Percentiles rank a stretch among this genome's conserved stretches.
These are phyloP conservation scores for Avena atlantica DNA, from an alignment of 176 grass and related monocot genomes.

Conservation along the genomic window DNA sequence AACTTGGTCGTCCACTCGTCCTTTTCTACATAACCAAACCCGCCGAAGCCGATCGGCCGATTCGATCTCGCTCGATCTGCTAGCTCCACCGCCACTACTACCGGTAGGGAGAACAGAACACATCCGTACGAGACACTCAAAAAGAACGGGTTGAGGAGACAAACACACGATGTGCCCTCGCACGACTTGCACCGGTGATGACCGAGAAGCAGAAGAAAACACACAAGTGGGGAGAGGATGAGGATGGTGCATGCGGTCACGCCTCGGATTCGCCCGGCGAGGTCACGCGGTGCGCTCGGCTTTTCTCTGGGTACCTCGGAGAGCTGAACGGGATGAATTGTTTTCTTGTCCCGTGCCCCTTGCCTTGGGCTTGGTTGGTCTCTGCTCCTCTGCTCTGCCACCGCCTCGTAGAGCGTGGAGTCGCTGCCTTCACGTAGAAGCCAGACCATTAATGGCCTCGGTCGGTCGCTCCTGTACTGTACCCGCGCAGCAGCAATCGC, in stretches of 20 bases:
- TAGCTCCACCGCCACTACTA: no score
- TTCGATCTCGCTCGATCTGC: no score
- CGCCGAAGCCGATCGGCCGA: no score
- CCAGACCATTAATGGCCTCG: slow-evolving; percentile 41
- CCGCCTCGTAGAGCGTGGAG: slow-evolving; percentile 6
- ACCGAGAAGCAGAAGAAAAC: no score
- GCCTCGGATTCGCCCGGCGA: slow-evolving; percentile 36
- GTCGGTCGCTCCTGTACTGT: not conserved
- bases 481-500: not conserved
- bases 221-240: not conserved
- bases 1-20: no score
- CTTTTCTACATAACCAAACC: no score
- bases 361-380: not conserved
- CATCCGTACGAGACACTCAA: no score
- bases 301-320: not conserved
- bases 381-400: not conserved
- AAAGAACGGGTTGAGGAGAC: no score
- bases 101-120: no score
- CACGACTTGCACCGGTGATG: no score
- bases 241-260: not conserved
- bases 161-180: no score
- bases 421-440: slow-evolving; percentile 41
- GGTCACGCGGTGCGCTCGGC: no score
- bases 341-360: not conserved
- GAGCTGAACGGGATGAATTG: slow-evolving; percentile 4